Conservation (phyloP, 2,329 filamentous ascomycete species). For the Trichoderma sp. region DNA sequence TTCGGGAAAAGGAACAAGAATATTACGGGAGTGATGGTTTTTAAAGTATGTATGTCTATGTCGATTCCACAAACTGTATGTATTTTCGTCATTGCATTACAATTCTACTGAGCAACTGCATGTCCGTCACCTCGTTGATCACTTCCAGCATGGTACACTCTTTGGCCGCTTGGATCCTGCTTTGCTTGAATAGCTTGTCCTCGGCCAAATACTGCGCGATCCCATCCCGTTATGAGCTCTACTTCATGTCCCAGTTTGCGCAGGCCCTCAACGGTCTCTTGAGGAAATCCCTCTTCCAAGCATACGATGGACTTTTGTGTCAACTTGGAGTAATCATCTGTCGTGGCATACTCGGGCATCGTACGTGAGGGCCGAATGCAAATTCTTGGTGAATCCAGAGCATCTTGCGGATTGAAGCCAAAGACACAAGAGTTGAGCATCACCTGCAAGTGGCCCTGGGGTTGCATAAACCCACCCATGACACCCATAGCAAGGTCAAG, state of each 20-base stretch:
- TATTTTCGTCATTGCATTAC: neutral
- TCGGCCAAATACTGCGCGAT: slow-evolving; percentile 6
- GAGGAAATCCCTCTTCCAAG: slow-evolving; percentile 4
- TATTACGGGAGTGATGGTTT: neutral
- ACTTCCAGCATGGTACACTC: slow-evolving; percentile 3
- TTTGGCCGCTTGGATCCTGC: neutral
- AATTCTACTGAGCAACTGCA: slow-evolving; percentile 1
- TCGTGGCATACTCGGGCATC: neutral
- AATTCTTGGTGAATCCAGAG: slow-evolving; percentile 9
- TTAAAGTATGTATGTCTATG: neutral
- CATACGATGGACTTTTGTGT: neutral
- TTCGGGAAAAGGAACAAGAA: neutral
- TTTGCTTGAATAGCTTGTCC: slow-evolving; percentile 5
- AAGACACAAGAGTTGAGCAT: slow-evolving; percentile 17
- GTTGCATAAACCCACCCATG: slow-evolving; percentile 13
- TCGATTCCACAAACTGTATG: neutral
- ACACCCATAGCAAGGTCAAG: neutral
- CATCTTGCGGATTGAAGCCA: slow-evolving; percentile 15
- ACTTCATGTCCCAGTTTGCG: slow-evolving; percentile 13
- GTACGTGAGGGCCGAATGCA: slow-evolving; percentile 1
- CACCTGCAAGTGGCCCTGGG: slow-evolving; percentile 11
- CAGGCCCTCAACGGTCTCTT: neutral
- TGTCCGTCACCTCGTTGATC: slow-evolving; percentile 10
- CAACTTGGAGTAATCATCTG: slow-evolving; percentile 4
- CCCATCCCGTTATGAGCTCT: neutral